Percentiles rank a stretch among this genome's conserved stretches.
Conservation (phyloP, 2,329 filamentous ascomycete genomes). For the Scolecobasidium constrictum region DNA sequence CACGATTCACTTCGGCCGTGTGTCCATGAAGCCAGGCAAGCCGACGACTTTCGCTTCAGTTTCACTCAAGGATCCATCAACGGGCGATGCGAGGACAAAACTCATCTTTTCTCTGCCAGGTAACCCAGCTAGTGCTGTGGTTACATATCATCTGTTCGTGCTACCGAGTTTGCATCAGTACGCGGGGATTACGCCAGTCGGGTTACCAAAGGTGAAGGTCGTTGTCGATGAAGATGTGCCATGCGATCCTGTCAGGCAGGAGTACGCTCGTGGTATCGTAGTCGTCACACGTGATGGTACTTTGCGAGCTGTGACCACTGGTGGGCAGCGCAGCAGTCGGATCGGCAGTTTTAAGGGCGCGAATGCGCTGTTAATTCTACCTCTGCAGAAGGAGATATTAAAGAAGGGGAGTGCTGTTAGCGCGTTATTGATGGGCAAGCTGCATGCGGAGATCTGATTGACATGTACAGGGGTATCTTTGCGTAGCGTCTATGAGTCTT, state of each 20-base stretch:
- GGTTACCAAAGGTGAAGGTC: conserved; percentile 64
- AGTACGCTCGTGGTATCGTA: conserved; percentile 84
- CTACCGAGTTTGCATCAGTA: conserved; percentile 73
- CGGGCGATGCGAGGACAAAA: conserved; percentile 49
- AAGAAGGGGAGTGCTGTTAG: conserved; percentile 61
- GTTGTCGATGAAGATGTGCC: conserved; percentile 59
- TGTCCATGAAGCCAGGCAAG: conserved; percentile 97
- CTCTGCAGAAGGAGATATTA: conserved; percentile 51
- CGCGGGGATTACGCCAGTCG: conserved; percentile 55
- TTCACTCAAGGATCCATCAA: conserved; percentile 41
- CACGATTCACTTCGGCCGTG: conserved; percentile 90
- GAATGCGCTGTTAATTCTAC: conserved; percentile 75
- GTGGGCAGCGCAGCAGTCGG: conserved; percentile 77
- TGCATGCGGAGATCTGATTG: not conserved
- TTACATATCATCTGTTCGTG: conserved; percentile 91
- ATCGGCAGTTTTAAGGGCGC: conserved; percentile 83
- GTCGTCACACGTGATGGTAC: conserved; percentile 51
- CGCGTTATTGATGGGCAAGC: conserved; percentile 63
- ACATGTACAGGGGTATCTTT: not conserved
- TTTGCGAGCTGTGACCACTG: conserved; percentile 70
- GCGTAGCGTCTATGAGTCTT: too few relatives aligned
- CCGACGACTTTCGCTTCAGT: conserved; percentile 94
- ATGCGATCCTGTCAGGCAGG: conserved; percentile 64
- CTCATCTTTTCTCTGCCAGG: conserved; percentile 84
- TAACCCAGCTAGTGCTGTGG: conserved; percentile 85